A percentile compares a stretch with the other conserved stretches of the same genome.
Conservation (phyloP, 1,139 yeast species). For the Taiozyma sp. region DNA sequence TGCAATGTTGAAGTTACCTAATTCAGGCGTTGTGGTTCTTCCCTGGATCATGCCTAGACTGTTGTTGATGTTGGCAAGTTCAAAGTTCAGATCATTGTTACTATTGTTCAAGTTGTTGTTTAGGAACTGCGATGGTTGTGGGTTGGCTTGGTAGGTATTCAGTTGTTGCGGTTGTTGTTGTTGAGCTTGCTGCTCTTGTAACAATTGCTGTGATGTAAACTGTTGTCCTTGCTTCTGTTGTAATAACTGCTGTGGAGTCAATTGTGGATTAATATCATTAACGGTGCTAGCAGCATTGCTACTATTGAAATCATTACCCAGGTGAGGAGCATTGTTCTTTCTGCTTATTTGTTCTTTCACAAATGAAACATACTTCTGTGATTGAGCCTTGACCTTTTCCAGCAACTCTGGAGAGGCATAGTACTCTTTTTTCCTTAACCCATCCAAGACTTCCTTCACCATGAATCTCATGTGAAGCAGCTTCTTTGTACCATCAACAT, state of each 20-base stretch:
- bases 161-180: slow-evolving; percentile 20
- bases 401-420: slow-evolving; percentile 65
- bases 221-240: slow-evolving; percentile 26
- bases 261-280: slow-evolving; percentile 8
- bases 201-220: slow-evolving; percentile 14
- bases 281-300: slow-evolving; percentile 1
- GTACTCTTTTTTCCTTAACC: slow-evolving; percentile 53
- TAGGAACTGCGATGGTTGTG: slow-evolving; percentile 6
- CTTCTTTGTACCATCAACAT: slow-evolving; percentile 68
- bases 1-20: slow-evolving; percentile 6
- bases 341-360: slow-evolving; percentile 48
- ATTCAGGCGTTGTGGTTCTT: slow-evolving; percentile 17
- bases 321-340: slow-evolving; percentile 7
- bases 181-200: slow-evolving; percentile 19
- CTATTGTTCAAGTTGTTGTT: neutral
- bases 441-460: slow-evolving; percentile 72
- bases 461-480: slow-evolving; percentile 74
- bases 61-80: neutral
- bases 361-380: slow-evolving; percentile 67
- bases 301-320: slow-evolving; percentile 6
- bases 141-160: slow-evolving; percentile 9
- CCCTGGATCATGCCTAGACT: slow-evolving; percentile 5
- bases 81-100: slow-evolving; percentile 4
- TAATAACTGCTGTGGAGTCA: slow-evolving; percentile 20
- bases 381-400: slow-evolving; percentile 64